Base-by-base conservation (phyloP, 306 rosid species). In the Comarum palustre region DNA sequence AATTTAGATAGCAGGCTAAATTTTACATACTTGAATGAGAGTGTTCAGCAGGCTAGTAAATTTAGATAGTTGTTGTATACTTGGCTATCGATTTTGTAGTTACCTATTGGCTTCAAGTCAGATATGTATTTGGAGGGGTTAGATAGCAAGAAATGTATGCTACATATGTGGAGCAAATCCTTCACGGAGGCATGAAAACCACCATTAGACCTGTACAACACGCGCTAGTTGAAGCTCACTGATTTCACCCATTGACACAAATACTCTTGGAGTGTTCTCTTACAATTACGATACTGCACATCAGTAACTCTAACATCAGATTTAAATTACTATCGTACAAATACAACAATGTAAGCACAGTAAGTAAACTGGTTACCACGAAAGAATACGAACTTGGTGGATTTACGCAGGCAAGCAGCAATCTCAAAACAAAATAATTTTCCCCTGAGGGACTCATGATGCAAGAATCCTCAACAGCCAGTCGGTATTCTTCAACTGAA, bases 221-320 rank as follows among this genome's bases (percentile, higher is more conserved):
- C 58, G 20, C 9, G 58, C 12, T 52, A n/a, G 58, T n/a, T 52
- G 58, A n/a, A 52, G 58, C 27, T n/a, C 12, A 1, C 27, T 52
- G 27, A 52, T 52, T 52, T 52, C 58, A 20, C 58, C 4, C 27
- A 20, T 52, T 20, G 13, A n/a, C 29, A 20, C 13, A 52, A 52
- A 8, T 13, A 22, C 13, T 24, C 32, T 3, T 57, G 62, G 8
- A 11, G 17, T 25, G 34, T 57, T 71, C 77, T 61, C 77, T 67
- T 69, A 58, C 52, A 45, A 70, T 73, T 69, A 46, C 19, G 45
- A 75, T 77, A 75, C 71, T 82, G 77, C 66, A 77, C 45, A 81
- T 74, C 69, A 77, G 63, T 74, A 82, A 45, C 74, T 76, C 74
- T 75, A 50, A 75, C 76, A 79, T 34, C 78, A 58, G 59, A 61